A percentile compares a stretch with the other conserved stretches of the same genome.
Conservation (phyloP, 23 red algal species). For the Gracilaria caudata region DNA sequence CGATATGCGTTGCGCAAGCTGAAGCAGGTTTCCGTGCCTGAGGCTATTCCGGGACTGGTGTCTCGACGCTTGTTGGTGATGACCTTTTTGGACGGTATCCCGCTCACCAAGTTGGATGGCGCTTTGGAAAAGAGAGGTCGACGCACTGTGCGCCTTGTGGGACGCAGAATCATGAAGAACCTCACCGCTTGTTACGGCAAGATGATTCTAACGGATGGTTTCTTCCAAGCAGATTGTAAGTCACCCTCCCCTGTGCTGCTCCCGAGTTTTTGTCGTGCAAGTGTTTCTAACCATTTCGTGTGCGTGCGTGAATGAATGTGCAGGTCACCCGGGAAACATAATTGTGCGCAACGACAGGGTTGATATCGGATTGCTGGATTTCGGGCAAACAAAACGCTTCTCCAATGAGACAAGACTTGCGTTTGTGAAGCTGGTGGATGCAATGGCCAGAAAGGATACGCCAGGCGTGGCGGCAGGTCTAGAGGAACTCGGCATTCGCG, state of each 20-base stretch:
- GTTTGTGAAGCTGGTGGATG: slow-evolving; percentile 71
- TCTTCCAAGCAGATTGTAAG: slow-evolving; percentile 93
- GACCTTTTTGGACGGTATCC: slow-evolving; percentile 77
- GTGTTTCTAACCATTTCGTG: not conserved
- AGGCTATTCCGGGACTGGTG: slow-evolving; percentile 50
- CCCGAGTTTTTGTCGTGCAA: not conserved
- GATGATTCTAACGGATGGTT: slow-evolving; percentile 84
- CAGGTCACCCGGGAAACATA: slow-evolving; percentile 92
- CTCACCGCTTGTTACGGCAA: slow-evolving; percentile 77
- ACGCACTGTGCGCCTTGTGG: slow-evolving; percentile 30
- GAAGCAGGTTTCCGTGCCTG: slow-evolving; percentile 45
- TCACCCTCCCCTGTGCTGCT: not conserved
- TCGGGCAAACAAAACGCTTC: slow-evolving; percentile 86
- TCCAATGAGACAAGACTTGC: slow-evolving; percentile 32
- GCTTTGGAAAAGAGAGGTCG: slow-evolving; percentile 22
- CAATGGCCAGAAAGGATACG: slow-evolving; percentile 57
- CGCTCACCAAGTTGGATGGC: slow-evolving; percentile 58
- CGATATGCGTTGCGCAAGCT: slow-evolving; percentile 18
- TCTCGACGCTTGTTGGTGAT: slow-evolving; percentile 74
- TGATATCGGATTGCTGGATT: slow-evolving; percentile 83
- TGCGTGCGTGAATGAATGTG: not conserved
- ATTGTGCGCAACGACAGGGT: slow-evolving; percentile 50
- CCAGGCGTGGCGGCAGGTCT: slow-evolving; percentile 41
- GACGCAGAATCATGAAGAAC: slow-evolving; percentile 57
- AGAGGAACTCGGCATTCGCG: slow-evolving; percentile 63